Evolutionary conservation across 495 filamentous ascomycete genomes (phyloP), one percentile per base, ranked within the genome.

Genomic region (Aspergillus bridgeri): DNA sequence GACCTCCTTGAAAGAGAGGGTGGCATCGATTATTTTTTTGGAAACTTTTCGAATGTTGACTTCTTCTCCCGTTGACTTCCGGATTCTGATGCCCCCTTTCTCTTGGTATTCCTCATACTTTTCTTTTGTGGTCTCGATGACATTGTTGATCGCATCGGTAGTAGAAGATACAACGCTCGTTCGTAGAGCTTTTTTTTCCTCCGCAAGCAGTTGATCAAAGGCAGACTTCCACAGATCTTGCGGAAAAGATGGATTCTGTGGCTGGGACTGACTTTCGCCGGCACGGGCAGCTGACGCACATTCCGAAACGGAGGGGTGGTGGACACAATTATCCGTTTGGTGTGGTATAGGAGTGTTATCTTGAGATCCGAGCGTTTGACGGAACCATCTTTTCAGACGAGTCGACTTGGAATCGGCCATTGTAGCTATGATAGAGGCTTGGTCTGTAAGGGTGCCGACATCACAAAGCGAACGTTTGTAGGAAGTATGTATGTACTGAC

Each of bases 21-120:
- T 43, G 20, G 49, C 49, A 58, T 60, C 50, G 33, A 64, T 54
- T 43, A 64, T 60, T 33, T 57, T 60, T 15, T 33, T 23, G 6
- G 45, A 48, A 18, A 27, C 25, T 27, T 27, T 27, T 27, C 25
- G 25, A 27, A 27, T 27, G 25, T 27, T 27, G 25, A 27, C 25
- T 27, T 27, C 25, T 27, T 27, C 25, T 27, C 25, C 25, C 25
- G 25, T 27, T 27, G 51, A 53, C 38, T 19, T 53, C n/a, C 38
- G 51, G 43, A 53, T 43, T 42, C 19, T 53, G n/a, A 42, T 18
- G 17, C n/a, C 33, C n/a, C 20, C 25, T 27, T 27, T 42, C 20
- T 42, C n/a, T 43, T 42, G 51, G 33, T 43, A 42, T 53, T 53
- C 42, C 54, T 48, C 45, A 49, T 49, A 48, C 20, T 56, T 44